phyloP scores from a whole-genome alignment of 2,329 filamentous ascomycete species.

The Penicillium sp. region DNA sequence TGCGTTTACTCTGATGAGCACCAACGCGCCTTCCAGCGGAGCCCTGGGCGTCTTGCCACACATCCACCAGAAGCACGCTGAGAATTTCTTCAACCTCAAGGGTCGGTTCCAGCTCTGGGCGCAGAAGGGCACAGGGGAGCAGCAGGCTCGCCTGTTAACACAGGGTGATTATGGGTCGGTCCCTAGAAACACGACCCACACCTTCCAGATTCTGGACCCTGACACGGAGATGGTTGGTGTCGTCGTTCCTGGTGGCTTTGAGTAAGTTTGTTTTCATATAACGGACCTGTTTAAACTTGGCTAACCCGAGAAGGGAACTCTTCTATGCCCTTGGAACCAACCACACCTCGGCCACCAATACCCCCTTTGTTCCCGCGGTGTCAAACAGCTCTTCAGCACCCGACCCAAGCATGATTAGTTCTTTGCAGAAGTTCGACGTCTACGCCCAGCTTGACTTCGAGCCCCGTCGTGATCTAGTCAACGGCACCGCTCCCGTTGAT shows the following conservation, averaged over 20 bases:
- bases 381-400: constrained; percentile 26
- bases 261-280: constrained; percentile 27
- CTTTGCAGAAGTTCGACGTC: constrained; percentile 44
- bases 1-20: constrained; percentile 47
- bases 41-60: constrained; percentile 45
- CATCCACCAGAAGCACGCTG: constrained; percentile 43
- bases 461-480: constrained; percentile 41
- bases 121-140: constrained; percentile 28
- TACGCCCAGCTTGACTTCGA: constrained; percentile 42
- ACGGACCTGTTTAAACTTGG: not conserved
- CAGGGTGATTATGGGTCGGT: constrained; percentile 48
- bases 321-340: constrained; percentile 43
- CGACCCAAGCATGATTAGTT: constrained; percentile 32
- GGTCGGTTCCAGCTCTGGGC: constrained; percentile 49
- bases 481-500: constrained; percentile 38
- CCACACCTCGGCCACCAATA: constrained; percentile 32
- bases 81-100: constrained; percentile 48
- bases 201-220: constrained; percentile 48
- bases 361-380: constrained; percentile 36
- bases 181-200: constrained; percentile 46
- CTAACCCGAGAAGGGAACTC: constrained; percentile 26
- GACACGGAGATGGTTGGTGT: constrained; percentile 49
- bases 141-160: constrained; percentile 41
- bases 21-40: constrained; percentile 38
- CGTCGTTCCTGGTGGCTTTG: constrained; percentile 49